Evolutionary conservation across 306 rosid species (phyloP).

Genomic region (Dryas drummondii): DNA sequence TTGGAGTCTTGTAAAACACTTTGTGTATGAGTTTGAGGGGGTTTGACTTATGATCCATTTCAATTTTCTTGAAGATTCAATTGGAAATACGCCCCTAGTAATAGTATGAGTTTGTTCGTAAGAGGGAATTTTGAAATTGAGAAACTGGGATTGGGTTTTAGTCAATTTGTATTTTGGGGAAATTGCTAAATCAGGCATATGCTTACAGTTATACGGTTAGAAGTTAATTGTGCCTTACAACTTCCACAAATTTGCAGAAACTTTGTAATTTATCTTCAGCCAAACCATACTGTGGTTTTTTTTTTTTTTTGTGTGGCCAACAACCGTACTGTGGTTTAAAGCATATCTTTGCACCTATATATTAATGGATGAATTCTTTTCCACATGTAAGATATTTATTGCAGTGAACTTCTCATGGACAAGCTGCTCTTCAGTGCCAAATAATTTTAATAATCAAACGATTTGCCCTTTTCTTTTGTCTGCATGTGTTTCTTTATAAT

Average conservation of each 20-base stretch:
- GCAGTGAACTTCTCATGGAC: not conserved
- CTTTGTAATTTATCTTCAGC: not conserved
- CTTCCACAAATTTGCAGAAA: not conserved
- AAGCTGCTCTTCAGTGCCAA: not conserved
- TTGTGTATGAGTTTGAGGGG: not conserved
- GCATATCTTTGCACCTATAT: not conserved
- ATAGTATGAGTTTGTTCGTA: not conserved
- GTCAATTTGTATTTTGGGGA: not conserved
- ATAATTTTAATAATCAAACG: not conserved
- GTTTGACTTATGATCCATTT: not conserved
- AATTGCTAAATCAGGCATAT: not conserved
- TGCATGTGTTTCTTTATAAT: not conserved
- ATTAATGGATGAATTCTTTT: not conserved
- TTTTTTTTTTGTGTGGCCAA: too few species aligned
- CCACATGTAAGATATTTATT: not conserved
- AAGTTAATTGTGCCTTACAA: not conserved
- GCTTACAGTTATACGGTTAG: not conserved
- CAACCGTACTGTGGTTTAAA: not conserved
- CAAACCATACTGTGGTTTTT: not conserved
- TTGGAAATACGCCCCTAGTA: not conserved
- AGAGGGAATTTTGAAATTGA: not conserved
- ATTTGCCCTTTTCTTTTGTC: not conserved
- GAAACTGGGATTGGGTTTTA: conserved; percentile 11
- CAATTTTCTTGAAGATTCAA: not conserved
- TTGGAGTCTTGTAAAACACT: not conserved